phyloP scores from a whole-genome alignment of 208 protist genomes.

The Acanthamoeba quina region DNA sequence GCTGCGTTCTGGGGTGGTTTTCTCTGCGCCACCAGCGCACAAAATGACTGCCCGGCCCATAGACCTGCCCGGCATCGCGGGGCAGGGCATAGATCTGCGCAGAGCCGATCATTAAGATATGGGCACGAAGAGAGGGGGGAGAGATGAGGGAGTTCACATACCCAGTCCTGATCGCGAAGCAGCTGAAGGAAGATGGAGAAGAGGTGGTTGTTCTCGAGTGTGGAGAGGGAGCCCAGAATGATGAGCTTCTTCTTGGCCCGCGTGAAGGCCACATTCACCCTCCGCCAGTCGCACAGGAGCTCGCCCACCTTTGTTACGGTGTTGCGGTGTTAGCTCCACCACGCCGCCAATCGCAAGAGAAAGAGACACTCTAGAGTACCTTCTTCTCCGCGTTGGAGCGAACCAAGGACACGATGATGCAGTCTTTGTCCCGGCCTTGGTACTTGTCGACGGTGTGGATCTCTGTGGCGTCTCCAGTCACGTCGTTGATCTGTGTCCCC shows the following conservation, averaged over 20 bases:
- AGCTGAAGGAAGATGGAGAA: slow-evolving; percentile 65
- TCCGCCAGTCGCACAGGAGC: slow-evolving; percentile 92
- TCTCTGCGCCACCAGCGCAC: slow-evolving; percentile 32
- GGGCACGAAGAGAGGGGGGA: neutral
- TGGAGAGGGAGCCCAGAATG: slow-evolving; percentile 84
- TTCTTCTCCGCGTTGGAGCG: slow-evolving; percentile 83
- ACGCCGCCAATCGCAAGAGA: slow-evolving; percentile 12
- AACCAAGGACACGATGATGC: slow-evolving; percentile 89
- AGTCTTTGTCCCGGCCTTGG: slow-evolving; percentile 90
- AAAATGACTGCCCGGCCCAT: slow-evolving; percentile 22
- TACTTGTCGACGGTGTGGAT: slow-evolving; percentile 74
- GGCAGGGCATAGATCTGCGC: slow-evolving; percentile 28
- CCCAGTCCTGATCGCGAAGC: slow-evolving; percentile 59
- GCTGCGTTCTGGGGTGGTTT: neutral
- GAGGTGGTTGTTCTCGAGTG: slow-evolving; percentile 67
- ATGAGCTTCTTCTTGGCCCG: slow-evolving; percentile 94
- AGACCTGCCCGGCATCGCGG: slow-evolving; percentile 12
- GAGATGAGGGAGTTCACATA: neutral
- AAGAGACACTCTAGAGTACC: slow-evolving; percentile 45
- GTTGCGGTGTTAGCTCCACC: no score
- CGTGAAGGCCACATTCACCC: slow-evolving; percentile 95
- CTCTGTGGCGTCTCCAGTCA: slow-evolving; percentile 32
- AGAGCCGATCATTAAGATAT: no score
- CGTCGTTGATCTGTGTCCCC: slow-evolving; percentile 4
- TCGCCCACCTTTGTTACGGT: slow-evolving; percentile 84